Base-by-base conservation (phyloP, 2,329 filamentous ascomycete genomes). In the Gaeumannomyces tritici region DNA sequence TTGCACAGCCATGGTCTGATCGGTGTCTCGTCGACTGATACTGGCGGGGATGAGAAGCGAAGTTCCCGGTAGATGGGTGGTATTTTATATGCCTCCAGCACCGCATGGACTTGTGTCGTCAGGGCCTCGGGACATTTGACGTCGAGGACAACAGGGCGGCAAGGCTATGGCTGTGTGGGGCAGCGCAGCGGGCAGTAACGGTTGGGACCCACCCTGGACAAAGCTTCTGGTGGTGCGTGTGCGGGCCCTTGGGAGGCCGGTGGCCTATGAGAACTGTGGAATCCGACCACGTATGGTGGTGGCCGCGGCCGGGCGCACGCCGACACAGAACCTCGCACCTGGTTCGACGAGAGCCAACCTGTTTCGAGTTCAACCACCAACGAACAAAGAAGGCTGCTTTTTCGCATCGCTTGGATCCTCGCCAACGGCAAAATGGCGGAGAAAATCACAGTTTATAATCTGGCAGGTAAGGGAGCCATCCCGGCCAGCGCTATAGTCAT, bases 1-100 rank as follows among this genome's bases (percentile, higher is more conserved):
- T 79, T 95, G 88, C 70, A 26, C 56, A 18, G 89, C 89, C 93
- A 98, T 98, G 61, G 56, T 74, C 66, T 4, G 5, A 42, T 51
- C 1, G n/a, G 3, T n/a, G 4, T 7, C 18, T 51, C 42, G 7
- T 51, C 42, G 42, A 9, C 42, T 21, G 42, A 51, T 18, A 51
- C 4, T 18, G 18, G 18, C 15, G 21, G 21, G 8, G 42, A 21
- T n/a, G n/a, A 24, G 13, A 51, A 9, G 42, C 35, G 15, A 13
- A 15, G 13, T 42, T 42, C 13, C 35, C 18, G 18, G 15, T 5
- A 18, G 35, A 15, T 18, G 15, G 15, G 15, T 35, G 12, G 15
- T 35, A 12, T 35, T 35, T 2, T 15, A 15, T 35, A 12, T 11
- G 33, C 33, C 33, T 35, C 33, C 5, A 13, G 35, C 3, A 18